Evolutionary conservation across 116 monocot genomes (phyloP).

Genomic region (Cymodocea nodosa): DNA sequence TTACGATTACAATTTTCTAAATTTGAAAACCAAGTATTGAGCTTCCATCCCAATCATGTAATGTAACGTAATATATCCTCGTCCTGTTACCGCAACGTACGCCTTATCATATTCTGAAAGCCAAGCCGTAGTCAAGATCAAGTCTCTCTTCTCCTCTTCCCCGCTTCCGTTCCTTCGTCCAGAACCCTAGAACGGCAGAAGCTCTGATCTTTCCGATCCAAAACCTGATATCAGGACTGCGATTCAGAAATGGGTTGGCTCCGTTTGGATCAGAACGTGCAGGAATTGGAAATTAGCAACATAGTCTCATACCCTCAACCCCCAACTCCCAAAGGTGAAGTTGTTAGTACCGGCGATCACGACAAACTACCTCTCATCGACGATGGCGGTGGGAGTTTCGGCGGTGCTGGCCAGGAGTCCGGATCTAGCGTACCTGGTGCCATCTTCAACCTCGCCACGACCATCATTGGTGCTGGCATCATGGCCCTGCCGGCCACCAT

Average conservation of each 20-base stretch:
- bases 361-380: slow-evolving; percentile 6
- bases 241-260: background rate
- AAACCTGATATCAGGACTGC: background rate
- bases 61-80: too few relatives aligned
- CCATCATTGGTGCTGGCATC: slow-evolving; percentile 89
- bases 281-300: background rate
- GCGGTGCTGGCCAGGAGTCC: background rate
- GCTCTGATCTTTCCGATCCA: background rate
- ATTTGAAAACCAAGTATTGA: too few relatives aligned
- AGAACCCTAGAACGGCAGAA: background rate
- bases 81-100: too few relatives aligned
- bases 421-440: slow-evolving; percentile 57
- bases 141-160: too few relatives aligned
- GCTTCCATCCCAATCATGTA: too few relatives aligned
- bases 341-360: background rate
- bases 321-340: too few relatives aligned
- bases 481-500: slow-evolving; percentile 93
- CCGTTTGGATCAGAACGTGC: too few relatives aligned
- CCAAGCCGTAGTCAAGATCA: too few relatives aligned
- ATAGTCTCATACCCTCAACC: too few relatives aligned
- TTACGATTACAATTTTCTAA: too few relatives aligned
- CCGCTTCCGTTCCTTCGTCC: background rate
- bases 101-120: too few relatives aligned
- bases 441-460: slow-evolving; percentile 92
- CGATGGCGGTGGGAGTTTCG: background rate